phyloP scores from a whole-genome alignment of 306 rosid genomes.

The Myrica gale region DNA sequence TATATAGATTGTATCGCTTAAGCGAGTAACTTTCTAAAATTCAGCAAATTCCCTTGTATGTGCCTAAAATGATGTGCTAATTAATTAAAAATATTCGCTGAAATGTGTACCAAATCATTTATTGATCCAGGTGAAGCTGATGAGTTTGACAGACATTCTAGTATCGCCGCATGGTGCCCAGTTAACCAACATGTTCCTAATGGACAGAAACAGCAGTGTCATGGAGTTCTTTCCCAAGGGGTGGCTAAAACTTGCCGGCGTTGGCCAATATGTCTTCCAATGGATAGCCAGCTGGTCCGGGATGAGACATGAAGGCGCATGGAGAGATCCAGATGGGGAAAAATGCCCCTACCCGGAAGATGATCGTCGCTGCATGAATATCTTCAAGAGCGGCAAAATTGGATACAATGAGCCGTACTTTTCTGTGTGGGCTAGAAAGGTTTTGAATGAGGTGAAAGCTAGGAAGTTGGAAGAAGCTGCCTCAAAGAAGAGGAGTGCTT shows the following conservation, averaged over 20 bases:
- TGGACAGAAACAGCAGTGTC: constrained; percentile 69
- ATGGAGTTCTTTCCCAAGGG: constrained; percentile 76
- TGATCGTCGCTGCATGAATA: constrained; percentile 62
- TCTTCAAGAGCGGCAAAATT: constrained; percentile 45
- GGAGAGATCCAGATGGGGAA: constrained; percentile 62
- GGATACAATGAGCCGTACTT: constrained; percentile 52
- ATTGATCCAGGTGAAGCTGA: constrained; percentile 47
- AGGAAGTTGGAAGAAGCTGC: constrained; percentile 45
- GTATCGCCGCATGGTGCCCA: constrained; percentile 71
- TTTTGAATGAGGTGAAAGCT: constrained; percentile 42
- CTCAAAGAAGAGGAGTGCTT: background rate
- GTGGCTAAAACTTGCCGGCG: constrained; percentile 64
- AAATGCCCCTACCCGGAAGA: constrained; percentile 37
- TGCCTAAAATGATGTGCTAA: background rate
- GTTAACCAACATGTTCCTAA: constrained; percentile 57
- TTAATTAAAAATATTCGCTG: background rate
- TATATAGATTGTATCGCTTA: too few relatives aligned
- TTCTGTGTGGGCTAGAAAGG: constrained; percentile 49
- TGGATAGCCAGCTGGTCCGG: constrained; percentile 77
- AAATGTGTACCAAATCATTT: too few relatives aligned
- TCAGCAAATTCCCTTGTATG: too few relatives aligned
- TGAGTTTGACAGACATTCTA: constrained; percentile 61
- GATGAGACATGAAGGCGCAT: constrained; percentile 55
- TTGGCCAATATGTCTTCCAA: constrained; percentile 59
- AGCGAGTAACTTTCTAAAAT: too few relatives aligned